phyloP scores from a whole-genome alignment of 2,329 filamentous ascomycete species.

The Ampelomyces quisqualis region DNA sequence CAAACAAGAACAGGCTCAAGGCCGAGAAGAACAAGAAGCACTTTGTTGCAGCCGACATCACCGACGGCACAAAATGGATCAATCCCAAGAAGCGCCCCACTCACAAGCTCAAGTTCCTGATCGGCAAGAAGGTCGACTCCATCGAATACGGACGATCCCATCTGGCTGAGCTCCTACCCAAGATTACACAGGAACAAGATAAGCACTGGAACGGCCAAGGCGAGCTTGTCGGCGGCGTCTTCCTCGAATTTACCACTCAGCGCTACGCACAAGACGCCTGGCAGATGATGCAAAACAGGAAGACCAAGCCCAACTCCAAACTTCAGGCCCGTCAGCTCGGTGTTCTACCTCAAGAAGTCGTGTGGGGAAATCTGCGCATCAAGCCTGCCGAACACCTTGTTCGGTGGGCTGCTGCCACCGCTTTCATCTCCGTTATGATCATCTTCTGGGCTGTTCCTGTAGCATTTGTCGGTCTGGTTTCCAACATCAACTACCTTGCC shows the following conservation, averaged over 20 bases:
- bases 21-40: constrained; percentile 54
- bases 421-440: constrained; percentile 45
- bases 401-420: constrained; percentile 39
- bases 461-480: constrained; percentile 47
- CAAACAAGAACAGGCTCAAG: constrained; percentile 70
- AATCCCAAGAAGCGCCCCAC: constrained; percentile 45
- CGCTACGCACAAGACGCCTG: constrained; percentile 80
- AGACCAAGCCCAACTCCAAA: constrained; percentile 39
- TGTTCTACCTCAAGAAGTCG: constrained; percentile 49
- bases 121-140: constrained; percentile 60
- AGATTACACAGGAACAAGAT: constrained; percentile 67
- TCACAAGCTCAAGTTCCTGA: constrained; percentile 45
- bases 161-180: constrained; percentile 70
- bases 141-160: constrained; percentile 81
- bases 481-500: constrained; percentile 49
- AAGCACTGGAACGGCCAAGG: constrained; percentile 66
- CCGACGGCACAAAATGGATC: constrained; percentile 46
- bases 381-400: constrained; percentile 33
- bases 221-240: constrained; percentile 72
- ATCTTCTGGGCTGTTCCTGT: constrained; percentile 52
- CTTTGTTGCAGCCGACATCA: constrained; percentile 45
- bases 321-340: constrained; percentile 47
- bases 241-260: constrained; percentile 84
- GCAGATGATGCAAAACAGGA: constrained; percentile 58
- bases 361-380: constrained; percentile 51